Conservation (phyloP, 495 filamentous ascomycete species). For the Apodospora peruviana region DNA sequence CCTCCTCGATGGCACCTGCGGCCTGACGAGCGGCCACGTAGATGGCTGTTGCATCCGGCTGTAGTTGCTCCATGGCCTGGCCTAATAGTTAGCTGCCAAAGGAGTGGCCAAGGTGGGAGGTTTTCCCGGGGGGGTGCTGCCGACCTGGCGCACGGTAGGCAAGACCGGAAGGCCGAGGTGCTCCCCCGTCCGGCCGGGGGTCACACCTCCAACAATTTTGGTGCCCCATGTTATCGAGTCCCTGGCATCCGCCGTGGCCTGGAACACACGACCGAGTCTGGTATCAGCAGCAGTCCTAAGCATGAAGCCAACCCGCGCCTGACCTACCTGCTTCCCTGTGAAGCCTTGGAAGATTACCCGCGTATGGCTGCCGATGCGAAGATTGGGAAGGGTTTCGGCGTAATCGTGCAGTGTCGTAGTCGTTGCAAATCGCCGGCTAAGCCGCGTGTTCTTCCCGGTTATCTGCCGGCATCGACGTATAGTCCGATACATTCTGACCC, state of each 20-base stretch:
- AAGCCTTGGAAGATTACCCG: constrained; percentile 86
- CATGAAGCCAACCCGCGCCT: no score
- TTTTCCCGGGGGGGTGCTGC: neutral
- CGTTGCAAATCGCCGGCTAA: constrained; percentile 8
- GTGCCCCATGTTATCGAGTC: constrained; percentile 83
- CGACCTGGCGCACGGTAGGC: constrained; percentile 54
- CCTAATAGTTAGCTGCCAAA: neutral
- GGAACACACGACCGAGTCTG: constrained; percentile 20
- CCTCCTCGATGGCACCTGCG: constrained; percentile 74
- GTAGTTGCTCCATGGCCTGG: constrained; percentile 67
- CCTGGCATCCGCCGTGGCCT: constrained; percentile 74
- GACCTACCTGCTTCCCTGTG: constrained; percentile 55
- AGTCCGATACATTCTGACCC: neutral
- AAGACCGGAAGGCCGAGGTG: constrained; percentile 79
- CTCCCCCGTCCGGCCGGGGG: constrained; percentile 67
- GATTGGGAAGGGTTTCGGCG: constrained; percentile 63
- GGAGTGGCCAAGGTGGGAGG: neutral
- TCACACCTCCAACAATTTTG: constrained; percentile 82
- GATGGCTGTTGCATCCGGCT: constrained; percentile 79
- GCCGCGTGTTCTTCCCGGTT: no score
- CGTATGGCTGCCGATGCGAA: constrained; percentile 75
- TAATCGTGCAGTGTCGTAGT: constrained; percentile 24
- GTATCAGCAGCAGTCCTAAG: constrained; percentile 6
- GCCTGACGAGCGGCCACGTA: constrained; percentile 81
- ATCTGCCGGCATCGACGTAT: no score